phyloP scores from a whole-genome alignment of 2,329 filamentous ascomycete species.

The Thielaviopsis ethacetica region DNA sequence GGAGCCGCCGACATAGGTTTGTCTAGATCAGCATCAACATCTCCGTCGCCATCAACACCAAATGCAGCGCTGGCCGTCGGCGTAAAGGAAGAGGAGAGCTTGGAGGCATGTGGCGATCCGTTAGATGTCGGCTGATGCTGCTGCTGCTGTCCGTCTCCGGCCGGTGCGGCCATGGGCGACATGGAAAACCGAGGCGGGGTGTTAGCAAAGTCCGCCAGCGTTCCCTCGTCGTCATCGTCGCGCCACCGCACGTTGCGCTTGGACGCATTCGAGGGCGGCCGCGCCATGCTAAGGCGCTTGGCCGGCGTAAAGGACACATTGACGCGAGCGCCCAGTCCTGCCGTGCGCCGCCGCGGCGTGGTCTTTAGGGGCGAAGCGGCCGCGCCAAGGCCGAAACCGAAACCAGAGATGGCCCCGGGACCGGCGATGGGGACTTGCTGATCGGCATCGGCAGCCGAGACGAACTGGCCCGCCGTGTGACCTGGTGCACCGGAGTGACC shows the following conservation, averaged over 20 bases:
- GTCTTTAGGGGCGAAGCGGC: slow-evolving; percentile 48
- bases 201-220: slow-evolving; percentile 77
- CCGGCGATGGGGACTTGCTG: slow-evolving; percentile 5
- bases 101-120: neutral
- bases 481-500: neutral
- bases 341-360: slow-evolving; percentile 68
- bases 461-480: slow-evolving; percentile 3
- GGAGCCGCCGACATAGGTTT: slow-evolving; percentile 8
- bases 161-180: slow-evolving; percentile 26
- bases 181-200: slow-evolving; percentile 39
- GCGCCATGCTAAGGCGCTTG: slow-evolving; percentile 34
- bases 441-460: slow-evolving; percentile 9
- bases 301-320: slow-evolving; percentile 66
- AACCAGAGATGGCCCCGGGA: slow-evolving; percentile 12
- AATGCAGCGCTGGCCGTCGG: too few relatives aligned
- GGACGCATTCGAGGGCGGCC: slow-evolving; percentile 26
- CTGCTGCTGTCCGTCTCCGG: slow-evolving; percentile 24
- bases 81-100: neutral
- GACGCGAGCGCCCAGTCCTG: slow-evolving; percentile 42
- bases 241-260: slow-evolving; percentile 82
- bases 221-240: slow-evolving; percentile 73
- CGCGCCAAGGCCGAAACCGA: slow-evolving; percentile 17
- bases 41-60: slow-evolving; percentile 21
- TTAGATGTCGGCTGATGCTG: neutral
- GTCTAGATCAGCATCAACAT: slow-evolving; percentile 14